Base-by-base conservation (phyloP, 768 basidiomycete genomes). In the Suillus discolor region DNA sequence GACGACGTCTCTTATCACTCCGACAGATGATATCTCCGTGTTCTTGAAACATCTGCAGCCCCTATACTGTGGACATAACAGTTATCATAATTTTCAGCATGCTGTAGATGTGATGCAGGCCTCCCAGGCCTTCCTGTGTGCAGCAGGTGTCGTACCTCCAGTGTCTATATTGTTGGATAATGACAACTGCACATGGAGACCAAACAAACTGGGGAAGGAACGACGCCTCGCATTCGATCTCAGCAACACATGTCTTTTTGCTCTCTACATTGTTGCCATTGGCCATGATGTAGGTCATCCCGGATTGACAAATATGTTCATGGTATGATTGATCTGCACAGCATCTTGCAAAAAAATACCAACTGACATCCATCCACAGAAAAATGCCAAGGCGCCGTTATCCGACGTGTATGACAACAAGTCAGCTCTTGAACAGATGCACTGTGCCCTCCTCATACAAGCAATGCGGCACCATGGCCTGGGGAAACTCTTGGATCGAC, bases 201-300 rank as follows among this genome's bases (percentile, higher is more conserved):
- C 78, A 57, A 80, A 82, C 49, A 80, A 80, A 64, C 79, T 71
- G 55, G 85, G 84, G 81, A 73, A 69, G 63, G 72, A 79, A 31
- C 69, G 72, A 44, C 76, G 77, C 57, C 70, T 71, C 34, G 78
- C 78, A 15, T 80, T 83, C 63, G 76, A 77, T 23, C 80, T 92
- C 16, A 81, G 78, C 1, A 86, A 87, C 25, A 83, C 86, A 62
- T 96, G 98, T 72, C 78, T 98, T 16, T 91, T 99, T 71, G 86
- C 92, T 2, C 78, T 98, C 16, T 91, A 91, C 71, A 82, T 99
- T 63, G 95, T 94, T 1, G 96, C 96, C 49, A 94, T 99, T 71
- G 97, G 97, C 0, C 97, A 99, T 73, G 97, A 99, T 76, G 96
- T 94, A 20, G 97, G 94, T 0, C 97, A 99, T 78, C 97, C 97